Base-by-base conservation (phyloP, 306 rosid species). In the Corylus americana region DNA sequence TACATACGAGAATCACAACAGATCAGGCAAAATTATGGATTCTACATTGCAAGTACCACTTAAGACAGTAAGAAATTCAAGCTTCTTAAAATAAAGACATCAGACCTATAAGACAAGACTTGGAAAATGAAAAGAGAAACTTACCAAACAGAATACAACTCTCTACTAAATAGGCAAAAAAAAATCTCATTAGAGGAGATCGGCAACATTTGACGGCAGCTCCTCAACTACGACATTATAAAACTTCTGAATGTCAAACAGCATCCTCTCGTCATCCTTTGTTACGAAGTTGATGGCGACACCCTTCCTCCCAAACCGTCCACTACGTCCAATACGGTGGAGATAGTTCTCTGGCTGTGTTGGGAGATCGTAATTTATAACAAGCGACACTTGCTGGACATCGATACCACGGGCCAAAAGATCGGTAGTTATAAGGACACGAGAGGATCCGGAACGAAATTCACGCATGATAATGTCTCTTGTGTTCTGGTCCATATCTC, bases 311-410 rank as follows among this genome's bases (percentile, higher is more conserved):
- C 94, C 97, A 75, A 92, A 92, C 81, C 97, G 82, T 37, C 97
- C 97, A 83, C 97, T 92, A 79, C 97, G 97, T 35, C 97, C 97
- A 53, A 90, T 92, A 70, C 97, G 91, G 44, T 92, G 97, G 63
- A 92, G 97, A 74, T 92, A 92, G 86, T 92, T 92, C 91, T 90
- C 97, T 2, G 97, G 94, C 89, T 92, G 97, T 3, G 97, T 92
- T 0, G 97, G 97, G 77, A 92, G 97, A 74, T 92, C 97, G 80
- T 57, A 92, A 61, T 92, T 92, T 12, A 92, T 92, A 55, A 92
- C 97, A 17, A 92, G 89, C 61, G 97, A 92, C 80, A 92, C 97
- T 79, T 92, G 97, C 53, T 92, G 97, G 57, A 92, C 97, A 75
- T 92, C 97, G 67, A 92, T 92, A 77, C 94, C 97, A 77, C 97